Evolutionary conservation across 129 eudicot species (phyloP).

Genomic region (Smallanthus sonchifolius): DNA sequence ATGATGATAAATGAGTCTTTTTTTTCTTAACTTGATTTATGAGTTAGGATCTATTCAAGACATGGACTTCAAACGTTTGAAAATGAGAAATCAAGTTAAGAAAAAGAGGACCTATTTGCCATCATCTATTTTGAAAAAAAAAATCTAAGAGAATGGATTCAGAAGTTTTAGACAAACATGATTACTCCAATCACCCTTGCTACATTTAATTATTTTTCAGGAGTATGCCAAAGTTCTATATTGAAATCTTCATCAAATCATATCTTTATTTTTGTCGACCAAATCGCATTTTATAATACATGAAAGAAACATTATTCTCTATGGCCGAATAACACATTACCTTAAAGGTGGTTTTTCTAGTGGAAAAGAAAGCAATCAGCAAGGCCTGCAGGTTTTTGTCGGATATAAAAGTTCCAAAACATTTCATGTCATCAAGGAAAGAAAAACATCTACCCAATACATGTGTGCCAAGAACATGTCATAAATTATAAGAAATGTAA

Average conservation of each 20-base stretch:
- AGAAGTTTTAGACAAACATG: not conserved
- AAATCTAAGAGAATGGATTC: not conserved
- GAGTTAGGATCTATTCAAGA: too few species aligned
- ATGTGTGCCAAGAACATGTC: not conserved
- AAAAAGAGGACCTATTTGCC: too few species aligned
- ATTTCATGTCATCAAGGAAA: not conserved
- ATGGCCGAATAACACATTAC: not conserved
- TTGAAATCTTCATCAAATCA: not conserved
- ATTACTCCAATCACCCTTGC: not conserved
- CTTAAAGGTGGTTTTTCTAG: not conserved
- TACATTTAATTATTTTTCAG: not conserved
- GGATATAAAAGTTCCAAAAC: not conserved
- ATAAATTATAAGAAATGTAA: too few species aligned
- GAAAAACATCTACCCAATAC: not conserved
- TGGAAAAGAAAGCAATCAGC: not conserved
- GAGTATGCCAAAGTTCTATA: not conserved
- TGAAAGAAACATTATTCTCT: not conserved
- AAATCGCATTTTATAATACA: not conserved
- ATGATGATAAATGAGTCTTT: too few species aligned
- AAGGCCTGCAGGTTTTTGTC: not conserved
- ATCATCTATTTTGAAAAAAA: too few species aligned
- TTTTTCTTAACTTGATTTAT: too few species aligned
- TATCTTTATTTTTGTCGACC: not conserved
- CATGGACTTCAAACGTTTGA: too few species aligned
- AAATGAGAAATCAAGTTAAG: too few species aligned